Conservation (phyloP, 1,284 basidiomycete species). For the Marasmius oreades region DNA sequence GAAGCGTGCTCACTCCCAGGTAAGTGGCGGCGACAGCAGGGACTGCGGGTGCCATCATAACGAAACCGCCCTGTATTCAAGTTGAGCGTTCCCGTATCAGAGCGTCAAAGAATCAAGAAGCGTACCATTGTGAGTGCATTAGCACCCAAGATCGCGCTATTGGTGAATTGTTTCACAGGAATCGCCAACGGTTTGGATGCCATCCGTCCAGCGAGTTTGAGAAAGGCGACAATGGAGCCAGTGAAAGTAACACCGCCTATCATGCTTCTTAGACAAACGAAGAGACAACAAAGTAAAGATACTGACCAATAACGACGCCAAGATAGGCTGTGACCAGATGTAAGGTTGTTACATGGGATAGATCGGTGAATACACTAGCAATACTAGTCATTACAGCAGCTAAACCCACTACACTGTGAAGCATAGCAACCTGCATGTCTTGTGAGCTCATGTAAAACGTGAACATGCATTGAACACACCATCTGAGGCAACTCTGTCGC, state of each 20-base stretch:
- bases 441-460: not conserved
- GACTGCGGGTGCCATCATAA: slow-evolving; percentile 63
- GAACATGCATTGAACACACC: slow-evolving; percentile 36
- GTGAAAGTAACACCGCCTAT: slow-evolving; percentile 73
- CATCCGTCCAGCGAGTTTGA: slow-evolving; percentile 80
- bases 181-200: slow-evolving; percentile 67
- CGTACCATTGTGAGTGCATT: slow-evolving; percentile 66
- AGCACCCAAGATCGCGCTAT: slow-evolving; percentile 61
- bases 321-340: slow-evolving; percentile 82
- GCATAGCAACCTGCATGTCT: slow-evolving; percentile 33
- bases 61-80: slow-evolving; percentile 45
- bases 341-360: slow-evolving; percentile 60
- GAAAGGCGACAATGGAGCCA: slow-evolving; percentile 84
- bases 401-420: slow-evolving; percentile 81
- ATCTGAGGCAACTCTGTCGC: slow-evolving; percentile 84
- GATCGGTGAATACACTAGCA: slow-evolving; percentile 70
- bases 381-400: slow-evolving; percentile 84
- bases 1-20: slow-evolving; percentile 63
- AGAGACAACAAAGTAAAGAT: slow-evolving; percentile 2
- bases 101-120: not conserved
- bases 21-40: slow-evolving; percentile 75
- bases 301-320: slow-evolving; percentile 74
- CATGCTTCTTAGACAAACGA: slow-evolving; percentile 3
- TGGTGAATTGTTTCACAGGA: slow-evolving; percentile 75
- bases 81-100: not conserved